These are phyloP conservation scores for Suhomyces xylopsoci DNA, from an alignment of 805 yeast genomes.

Conservation along the genomic window DNA sequence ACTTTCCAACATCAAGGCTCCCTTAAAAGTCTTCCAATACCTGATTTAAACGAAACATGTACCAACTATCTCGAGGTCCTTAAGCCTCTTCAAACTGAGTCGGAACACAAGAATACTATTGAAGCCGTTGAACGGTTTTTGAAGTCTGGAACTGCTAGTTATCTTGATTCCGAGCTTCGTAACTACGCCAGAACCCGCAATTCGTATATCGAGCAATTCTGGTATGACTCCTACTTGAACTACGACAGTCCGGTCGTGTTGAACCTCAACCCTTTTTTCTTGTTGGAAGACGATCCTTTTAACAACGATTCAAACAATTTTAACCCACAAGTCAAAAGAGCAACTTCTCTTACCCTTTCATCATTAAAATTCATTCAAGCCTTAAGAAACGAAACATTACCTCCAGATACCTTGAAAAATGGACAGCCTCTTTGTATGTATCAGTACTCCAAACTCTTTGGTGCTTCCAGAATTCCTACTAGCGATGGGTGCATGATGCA, in stretches of 20 bases:
- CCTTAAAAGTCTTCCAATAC: conserved; percentile 73
- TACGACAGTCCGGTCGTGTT: conserved; percentile 90
- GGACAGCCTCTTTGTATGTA: conserved; percentile 79
- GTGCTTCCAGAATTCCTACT: conserved; percentile 84
- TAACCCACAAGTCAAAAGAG: conserved; percentile 67
- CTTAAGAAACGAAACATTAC: conserved; percentile 67
- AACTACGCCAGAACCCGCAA: conserved; percentile 61
- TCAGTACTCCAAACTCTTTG: conserved; percentile 83
- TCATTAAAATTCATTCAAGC: conserved; percentile 79
- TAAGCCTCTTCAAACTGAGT: conserved; percentile 76
- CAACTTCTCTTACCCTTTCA: conserved; percentile 74
- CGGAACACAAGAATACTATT: conserved; percentile 61
- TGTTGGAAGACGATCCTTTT: conserved; percentile 89
- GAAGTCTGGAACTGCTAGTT: conserved; percentile 47
- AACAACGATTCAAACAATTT: conserved; percentile 43
- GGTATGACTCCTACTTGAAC: conserved; percentile 87
- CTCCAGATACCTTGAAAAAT: conserved; percentile 65
- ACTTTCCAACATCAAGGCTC: conserved; percentile 60
- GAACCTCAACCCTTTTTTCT: conserved; percentile 85
- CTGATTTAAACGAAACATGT: conserved; percentile 67
- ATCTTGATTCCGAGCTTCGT: conserved; percentile 61
- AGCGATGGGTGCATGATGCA: conserved; percentile 79
- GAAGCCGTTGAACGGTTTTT: conserved; percentile 58
- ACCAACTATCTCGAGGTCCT: conserved; percentile 61
- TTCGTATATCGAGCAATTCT: conserved; percentile 88